Conservation (phyloP, 768 basidiomycete genomes). For the Mrakia hoshinonis region DNA sequence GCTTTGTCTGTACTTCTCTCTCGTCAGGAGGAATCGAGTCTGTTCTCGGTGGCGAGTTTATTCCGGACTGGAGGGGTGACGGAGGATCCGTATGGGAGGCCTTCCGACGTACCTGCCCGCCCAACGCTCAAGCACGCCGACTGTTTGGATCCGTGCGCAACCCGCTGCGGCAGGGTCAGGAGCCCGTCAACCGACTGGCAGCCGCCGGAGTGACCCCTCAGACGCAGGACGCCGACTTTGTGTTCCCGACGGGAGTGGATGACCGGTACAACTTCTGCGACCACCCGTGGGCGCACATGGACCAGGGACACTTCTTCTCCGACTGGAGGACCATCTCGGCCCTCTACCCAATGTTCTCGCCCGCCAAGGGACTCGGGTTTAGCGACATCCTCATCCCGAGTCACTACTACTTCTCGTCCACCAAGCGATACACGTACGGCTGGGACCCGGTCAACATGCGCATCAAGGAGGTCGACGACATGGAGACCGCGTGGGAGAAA, state of each 20-base stretch:
- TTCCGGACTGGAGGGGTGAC: constrained; percentile 72
- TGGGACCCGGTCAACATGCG: constrained; percentile 73
- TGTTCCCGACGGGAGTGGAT: constrained; percentile 57
- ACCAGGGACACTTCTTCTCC: constrained; percentile 93
- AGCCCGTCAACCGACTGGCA: constrained; percentile 37
- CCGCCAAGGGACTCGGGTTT: constrained; percentile 76
- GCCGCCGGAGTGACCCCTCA: constrained; percentile 42
- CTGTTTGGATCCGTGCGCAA: constrained; percentile 67
- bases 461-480: constrained; percentile 66
- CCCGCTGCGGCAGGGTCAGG: constrained; percentile 41
- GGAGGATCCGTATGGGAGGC: constrained; percentile 85
- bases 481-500: constrained; percentile 80
- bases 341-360: constrained; percentile 89
- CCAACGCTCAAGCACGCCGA: constrained; percentile 66
- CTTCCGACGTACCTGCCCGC: constrained; percentile 82
- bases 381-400: constrained; percentile 87
- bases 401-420: constrained; percentile 88
- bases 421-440: constrained; percentile 73
- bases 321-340: constrained; percentile 85
- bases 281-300: constrained; percentile 70
- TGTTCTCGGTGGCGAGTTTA: constrained; percentile 57
- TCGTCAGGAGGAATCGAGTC: constrained; percentile 48
- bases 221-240: constrained; percentile 48
- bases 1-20: not conserved
- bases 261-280: constrained; percentile 66